These are phyloP conservation scores for Tetrapisispora nanseiensis DNA, from an alignment of 805 yeast species.

Conservation along the genomic window DNA sequence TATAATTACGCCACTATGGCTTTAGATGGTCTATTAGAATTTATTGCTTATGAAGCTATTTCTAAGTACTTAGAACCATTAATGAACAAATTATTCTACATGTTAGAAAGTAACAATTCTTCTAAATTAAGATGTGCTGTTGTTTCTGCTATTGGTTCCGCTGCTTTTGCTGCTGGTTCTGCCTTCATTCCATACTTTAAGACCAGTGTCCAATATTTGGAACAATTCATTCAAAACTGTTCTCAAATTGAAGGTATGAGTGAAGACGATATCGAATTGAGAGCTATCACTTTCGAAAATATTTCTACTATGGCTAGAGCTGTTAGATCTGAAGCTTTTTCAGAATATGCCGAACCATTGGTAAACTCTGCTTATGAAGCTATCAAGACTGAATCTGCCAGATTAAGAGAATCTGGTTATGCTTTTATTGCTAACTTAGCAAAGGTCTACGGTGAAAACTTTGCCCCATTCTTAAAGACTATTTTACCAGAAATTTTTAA, in stretches of 20 bases:
- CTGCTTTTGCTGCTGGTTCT: constrained; percentile 91
- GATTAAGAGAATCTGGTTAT: constrained; percentile 91
- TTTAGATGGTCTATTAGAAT: constrained; percentile 84
- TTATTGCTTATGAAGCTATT: constrained; percentile 80
- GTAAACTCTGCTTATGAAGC: constrained; percentile 80
- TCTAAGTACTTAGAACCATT: constrained; percentile 74
- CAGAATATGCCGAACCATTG: constrained; percentile 76
- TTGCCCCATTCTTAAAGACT: constrained; percentile 73
- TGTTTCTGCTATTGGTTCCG: constrained; percentile 93
- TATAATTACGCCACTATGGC: constrained; percentile 89
- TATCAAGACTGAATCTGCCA: constrained; percentile 63
- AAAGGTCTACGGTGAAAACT: constrained; percentile 84
- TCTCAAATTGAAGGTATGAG: constrained; percentile 65
- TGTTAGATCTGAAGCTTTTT: constrained; percentile 84
- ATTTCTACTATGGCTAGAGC: constrained; percentile 94
- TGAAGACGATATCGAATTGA: constrained; percentile 83
- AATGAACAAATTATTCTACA: constrained; percentile 78
- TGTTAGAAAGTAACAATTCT: constrained; percentile 70
- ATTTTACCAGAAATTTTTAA: constrained; percentile 76
- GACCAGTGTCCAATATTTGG: constrained; percentile 68
- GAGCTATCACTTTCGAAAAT: constrained; percentile 88
- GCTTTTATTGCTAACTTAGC: constrained; percentile 91
- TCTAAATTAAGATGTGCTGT: constrained; percentile 63
- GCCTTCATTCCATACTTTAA: constrained; percentile 79
- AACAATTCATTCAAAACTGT: constrained; percentile 66